Conservation (phyloP, 176 grass and related monocot species). For the Metroxylon sagu region DNA sequence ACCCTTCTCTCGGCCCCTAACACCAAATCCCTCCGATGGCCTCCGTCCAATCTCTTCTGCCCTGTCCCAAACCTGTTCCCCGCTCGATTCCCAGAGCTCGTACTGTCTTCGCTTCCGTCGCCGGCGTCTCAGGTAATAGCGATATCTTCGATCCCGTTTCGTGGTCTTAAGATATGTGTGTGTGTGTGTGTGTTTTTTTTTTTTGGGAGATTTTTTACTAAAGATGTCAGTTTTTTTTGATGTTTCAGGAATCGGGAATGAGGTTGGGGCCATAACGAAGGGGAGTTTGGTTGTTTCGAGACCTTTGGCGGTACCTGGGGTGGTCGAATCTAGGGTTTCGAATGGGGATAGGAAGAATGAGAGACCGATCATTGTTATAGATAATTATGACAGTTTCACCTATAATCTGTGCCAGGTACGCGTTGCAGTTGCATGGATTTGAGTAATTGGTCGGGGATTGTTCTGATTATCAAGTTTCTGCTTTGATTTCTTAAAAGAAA, state of each 20-base stretch:
- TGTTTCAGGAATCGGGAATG: background rate
- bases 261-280: background rate
- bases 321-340: background rate
- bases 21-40: too few species aligned
- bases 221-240: background rate
- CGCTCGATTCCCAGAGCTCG: too few species aligned
- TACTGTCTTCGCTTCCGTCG: too few species aligned
- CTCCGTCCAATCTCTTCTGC: too few species aligned
- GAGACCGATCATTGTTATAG: slow-evolving; percentile 5
- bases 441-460: too few species aligned
- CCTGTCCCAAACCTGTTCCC: too few species aligned
- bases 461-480: too few species aligned
- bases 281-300: background rate
- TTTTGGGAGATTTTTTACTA: background rate
- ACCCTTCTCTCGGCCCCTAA: too few species aligned
- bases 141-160: too few species aligned
- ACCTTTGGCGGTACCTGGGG: background rate
- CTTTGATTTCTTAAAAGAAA: too few species aligned
- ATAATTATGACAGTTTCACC: slow-evolving; percentile 12
- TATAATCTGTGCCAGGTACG: slow-evolving; percentile 13
- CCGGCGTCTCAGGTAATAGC: too few species aligned
- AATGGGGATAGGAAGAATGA: background rate
- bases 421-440: too few species aligned
- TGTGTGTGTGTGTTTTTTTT: background rate
- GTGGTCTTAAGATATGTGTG: background rate